Percentiles rank a stretch among this genome's conserved stretches.
phyloP scores from a whole-genome alignment of 2,329 filamentous ascomycete genomes.

The Beauveria varroae region DNA sequence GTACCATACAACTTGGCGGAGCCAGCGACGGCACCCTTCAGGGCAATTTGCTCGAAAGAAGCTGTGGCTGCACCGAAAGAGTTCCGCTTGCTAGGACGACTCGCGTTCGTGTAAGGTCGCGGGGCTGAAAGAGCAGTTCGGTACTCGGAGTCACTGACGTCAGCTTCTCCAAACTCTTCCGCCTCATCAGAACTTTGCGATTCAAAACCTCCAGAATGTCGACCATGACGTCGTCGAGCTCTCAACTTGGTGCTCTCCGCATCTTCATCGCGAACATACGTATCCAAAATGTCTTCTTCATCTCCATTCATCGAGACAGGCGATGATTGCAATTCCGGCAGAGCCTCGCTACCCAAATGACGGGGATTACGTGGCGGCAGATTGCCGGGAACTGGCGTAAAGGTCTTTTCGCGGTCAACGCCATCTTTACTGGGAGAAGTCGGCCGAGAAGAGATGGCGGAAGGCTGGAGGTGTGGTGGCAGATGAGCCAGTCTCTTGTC shows the following conservation, averaged over 20 bases:
- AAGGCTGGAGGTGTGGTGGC: conserved; percentile 72
- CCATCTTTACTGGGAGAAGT: conserved; percentile 39
- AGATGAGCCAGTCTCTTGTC: conserved; percentile 70
- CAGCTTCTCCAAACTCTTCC: conserved; percentile 54
- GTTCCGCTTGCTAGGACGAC: conserved; percentile 33
- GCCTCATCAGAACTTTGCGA: conserved; percentile 59
- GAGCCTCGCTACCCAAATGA: conserved; percentile 41
- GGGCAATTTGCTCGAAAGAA: conserved; percentile 36
- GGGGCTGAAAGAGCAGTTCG: conserved; percentile 59
- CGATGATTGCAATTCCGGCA: conserved; percentile 31
- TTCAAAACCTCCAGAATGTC: conserved; percentile 81
- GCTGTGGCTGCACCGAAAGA: conserved; percentile 30
- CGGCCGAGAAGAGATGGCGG: conserved; percentile 58
- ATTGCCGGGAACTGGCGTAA: conserved; percentile 45
- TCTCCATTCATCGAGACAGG: conserved; percentile 33
- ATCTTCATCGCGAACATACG: conserved; percentile 73
- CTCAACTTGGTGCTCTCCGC: conserved; percentile 51
- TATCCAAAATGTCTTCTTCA: conserved; percentile 44
- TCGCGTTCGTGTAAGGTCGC: conserved; percentile 37
- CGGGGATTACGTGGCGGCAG: conserved; percentile 54
- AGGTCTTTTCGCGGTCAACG: conserved; percentile 30
- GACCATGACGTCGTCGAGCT: conserved; percentile 69
- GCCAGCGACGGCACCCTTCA: conserved; percentile 19
- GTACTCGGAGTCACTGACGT: conserved; percentile 60
- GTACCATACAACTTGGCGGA: conserved; percentile 29